Evolutionary conservation across 495 filamentous ascomycete species (phyloP).

Genomic region (Clohesyomyces aquaticus): DNA sequence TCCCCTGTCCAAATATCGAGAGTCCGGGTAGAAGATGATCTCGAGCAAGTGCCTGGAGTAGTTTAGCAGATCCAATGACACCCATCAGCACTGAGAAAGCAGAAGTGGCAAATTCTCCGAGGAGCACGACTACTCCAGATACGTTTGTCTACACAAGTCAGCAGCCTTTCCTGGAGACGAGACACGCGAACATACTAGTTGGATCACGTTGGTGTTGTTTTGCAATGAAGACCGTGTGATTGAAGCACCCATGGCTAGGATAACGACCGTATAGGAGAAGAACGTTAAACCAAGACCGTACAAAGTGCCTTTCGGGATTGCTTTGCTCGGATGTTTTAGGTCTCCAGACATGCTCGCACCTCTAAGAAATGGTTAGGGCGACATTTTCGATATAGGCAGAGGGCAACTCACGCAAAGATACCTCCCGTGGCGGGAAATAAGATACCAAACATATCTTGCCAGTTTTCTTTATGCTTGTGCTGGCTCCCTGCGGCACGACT

Average conservation of each 20-base stretch:
- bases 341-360: constrained; percentile 94
- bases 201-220: constrained; percentile 75
- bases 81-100: constrained; percentile 90
- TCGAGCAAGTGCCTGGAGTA: constrained; percentile 80
- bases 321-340: constrained; percentile 78
- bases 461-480: constrained; percentile 68
- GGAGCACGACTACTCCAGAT: constrained; percentile 71
- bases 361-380: constrained; percentile 39
- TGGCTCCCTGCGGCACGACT: constrained; percentile 70
- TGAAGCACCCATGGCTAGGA: constrained; percentile 78
- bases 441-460: constrained; percentile 84
- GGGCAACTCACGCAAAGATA: constrained; percentile 61
- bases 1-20: constrained; percentile 74
- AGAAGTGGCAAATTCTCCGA: constrained; percentile 79
- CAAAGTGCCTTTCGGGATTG: constrained; percentile 81
- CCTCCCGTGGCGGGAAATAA: constrained; percentile 84
- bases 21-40: constrained; percentile 80
- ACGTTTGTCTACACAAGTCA: constrained; percentile 60
- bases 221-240: constrained; percentile 75
- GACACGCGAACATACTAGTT: constrained; percentile 59
- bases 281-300: constrained; percentile 77
- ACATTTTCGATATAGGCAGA: not conserved
- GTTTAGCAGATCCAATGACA: constrained; percentile 84
- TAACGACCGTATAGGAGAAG: constrained; percentile 73
- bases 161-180: too few species aligned